Percentiles rank a stretch among this genome's conserved stretches.
Conservation (phyloP, 352 stramenopile species). For the Pythium oligandrum region DNA sequence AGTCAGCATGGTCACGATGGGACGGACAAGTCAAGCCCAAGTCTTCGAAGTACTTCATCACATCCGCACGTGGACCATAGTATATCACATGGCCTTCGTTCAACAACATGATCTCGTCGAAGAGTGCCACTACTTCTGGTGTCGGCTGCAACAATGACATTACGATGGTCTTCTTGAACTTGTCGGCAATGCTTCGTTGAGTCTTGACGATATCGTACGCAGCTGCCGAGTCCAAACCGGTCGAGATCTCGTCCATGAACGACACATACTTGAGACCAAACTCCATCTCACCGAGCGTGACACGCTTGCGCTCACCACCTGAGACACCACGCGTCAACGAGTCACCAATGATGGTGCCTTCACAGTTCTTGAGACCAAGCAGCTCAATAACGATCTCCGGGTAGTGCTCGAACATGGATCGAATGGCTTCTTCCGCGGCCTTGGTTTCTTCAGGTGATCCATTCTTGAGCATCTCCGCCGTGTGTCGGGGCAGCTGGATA, state of each 20-base stretch:
- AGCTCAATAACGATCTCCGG: conserved; percentile 32
- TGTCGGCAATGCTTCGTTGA: conserved; percentile 24
- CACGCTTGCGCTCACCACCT: conserved; percentile 84
- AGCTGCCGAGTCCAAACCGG: conserved; percentile 18
- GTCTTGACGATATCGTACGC: conserved; percentile 33
- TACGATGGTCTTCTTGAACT: conserved; percentile 32
- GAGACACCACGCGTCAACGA: conserved; percentile 43
- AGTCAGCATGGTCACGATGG: conserved; percentile 22
- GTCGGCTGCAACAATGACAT: conserved; percentile 80
- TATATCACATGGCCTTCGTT: conserved; percentile 20
- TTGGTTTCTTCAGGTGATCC: conserved; percentile 20
- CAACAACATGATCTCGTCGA: conserved; percentile 28
- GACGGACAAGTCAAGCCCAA: conserved; percentile 38
- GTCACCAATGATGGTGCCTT: conserved; percentile 23
- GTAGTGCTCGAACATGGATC: conserved; percentile 19
- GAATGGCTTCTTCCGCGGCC: conserved; percentile 6
- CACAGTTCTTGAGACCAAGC: conserved; percentile 31
- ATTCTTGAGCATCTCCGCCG: conserved; percentile 10
- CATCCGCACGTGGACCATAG: conserved; percentile 40
- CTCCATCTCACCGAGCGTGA: conserved; percentile 79
- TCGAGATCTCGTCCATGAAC: conserved; percentile 20
- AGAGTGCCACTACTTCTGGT: conserved; percentile 25
- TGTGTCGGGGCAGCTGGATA: conserved; percentile 3
- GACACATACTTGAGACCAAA: conserved; percentile 58
- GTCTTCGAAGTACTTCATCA: conserved; percentile 61